Evolutionary conservation across 495 filamentous ascomycete species (phyloP), one percentile per base, ranked within the genome.

Genomic region (Chaetomium cochliodes): DNA sequence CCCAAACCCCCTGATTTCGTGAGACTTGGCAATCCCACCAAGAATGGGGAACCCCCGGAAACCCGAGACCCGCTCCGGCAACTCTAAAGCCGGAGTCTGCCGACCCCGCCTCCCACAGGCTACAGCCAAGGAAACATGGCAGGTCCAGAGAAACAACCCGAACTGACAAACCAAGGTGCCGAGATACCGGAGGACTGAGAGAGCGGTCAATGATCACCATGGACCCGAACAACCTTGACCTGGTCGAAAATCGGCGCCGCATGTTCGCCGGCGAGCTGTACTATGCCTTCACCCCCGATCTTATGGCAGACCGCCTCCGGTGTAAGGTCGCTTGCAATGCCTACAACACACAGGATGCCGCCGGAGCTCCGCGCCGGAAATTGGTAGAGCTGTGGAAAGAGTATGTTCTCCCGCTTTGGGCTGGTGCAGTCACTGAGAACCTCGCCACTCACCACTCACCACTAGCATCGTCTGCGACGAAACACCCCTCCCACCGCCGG

Each of bases 331-430:
- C 89, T 2, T 86, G 80, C 69, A 72, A 78, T 37, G 78, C 79
- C 2, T 92, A 86, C 77, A 94, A 92, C 73, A 22, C 49, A 20
- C 47, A 57, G 8, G 80, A 77, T 26, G 78, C 82, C 5, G 44
- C 33, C 12, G 82, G 82, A 0, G 84, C 84, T 1, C 69, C 85
- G 0, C 78, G 89, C 37, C 78, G 90, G 55, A 76, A 76, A 50
- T 72, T 84, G 41, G 80, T 89, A 0, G 85, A 89, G 66, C 74
- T 93, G n/a, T 92, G 85, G 85, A 86, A 84, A 74, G 84, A 90
- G 91, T 93, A 77, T 79, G 85, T 78, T 37, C 58, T 25, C 30
- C 15, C 18, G 16, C 39, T 18, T 47, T 28, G 39, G 39, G 56
- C 23, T 49, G 41, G 49, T 30, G 51, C 63, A n/a, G 23, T 28